Conservation (phyloP, 108 stramenopile genomes). For the Bacterosira constricta region DNA sequence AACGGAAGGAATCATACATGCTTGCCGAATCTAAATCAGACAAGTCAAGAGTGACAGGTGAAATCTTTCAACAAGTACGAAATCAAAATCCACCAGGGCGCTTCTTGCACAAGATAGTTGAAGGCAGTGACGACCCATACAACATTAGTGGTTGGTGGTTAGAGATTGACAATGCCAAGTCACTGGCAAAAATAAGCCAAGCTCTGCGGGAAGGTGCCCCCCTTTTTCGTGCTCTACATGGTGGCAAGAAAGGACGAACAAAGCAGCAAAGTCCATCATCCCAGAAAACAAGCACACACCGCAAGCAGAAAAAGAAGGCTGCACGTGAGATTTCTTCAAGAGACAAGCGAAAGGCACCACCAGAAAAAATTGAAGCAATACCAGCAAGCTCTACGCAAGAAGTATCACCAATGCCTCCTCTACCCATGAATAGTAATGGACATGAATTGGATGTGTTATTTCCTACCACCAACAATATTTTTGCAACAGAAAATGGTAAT, state of each 20-base stretch:
- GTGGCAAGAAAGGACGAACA: no score
- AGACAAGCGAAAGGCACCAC: neutral
- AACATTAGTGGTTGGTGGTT: slow-evolving; percentile 60
- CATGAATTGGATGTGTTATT: neutral
- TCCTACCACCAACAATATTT: neutral
- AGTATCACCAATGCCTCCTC: neutral
- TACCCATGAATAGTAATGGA: neutral
- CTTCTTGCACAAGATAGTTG: slow-evolving; percentile 59
- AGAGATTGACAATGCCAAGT: slow-evolving; percentile 68
- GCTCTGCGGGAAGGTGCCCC: slow-evolving; percentile 74
- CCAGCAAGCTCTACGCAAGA: neutral
- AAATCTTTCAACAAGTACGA: slow-evolving; percentile 62
- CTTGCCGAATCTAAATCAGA: slow-evolving; percentile 70
- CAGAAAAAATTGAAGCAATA: neutral
- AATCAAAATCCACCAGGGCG: slow-evolving; percentile 67
- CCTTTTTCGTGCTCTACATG: slow-evolving; percentile 2
- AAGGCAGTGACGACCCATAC: neutral
- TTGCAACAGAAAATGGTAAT: neutral
- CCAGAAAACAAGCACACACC: neutral
- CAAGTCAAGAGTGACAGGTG: slow-evolving; percentile 65
- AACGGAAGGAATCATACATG: slow-evolving; percentile 73
- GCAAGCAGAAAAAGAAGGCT: neutral
- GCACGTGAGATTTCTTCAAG: neutral
- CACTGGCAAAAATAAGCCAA: slow-evolving; percentile 83
- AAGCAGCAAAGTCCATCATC: neutral